Evolutionary conservation across 148 eudicot species (phyloP).

Genomic region (Rhododendron molle): DNA sequence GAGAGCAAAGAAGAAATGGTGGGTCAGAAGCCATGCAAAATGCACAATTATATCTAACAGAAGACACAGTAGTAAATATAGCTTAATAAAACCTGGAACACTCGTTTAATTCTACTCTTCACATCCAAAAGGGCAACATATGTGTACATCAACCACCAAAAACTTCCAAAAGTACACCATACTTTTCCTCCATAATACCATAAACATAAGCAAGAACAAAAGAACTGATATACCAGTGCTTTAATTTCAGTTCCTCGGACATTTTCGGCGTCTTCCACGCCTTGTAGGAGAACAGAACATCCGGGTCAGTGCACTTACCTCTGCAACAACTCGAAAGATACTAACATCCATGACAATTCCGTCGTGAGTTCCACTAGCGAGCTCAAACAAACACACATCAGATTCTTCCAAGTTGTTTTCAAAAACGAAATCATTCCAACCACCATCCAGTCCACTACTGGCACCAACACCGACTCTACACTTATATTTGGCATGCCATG

Average conservation of each 20-base stretch:
- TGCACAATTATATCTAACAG: background rate
- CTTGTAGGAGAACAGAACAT: background rate
- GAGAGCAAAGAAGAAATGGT: constrained; percentile 1
- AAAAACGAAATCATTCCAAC: constrained; percentile 22
- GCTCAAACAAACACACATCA: constrained; percentile 45
- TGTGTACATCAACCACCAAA: background rate
- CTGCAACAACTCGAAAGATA: constrained; percentile 39
- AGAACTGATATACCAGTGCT: background rate
- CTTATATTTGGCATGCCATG: constrained; percentile 26
- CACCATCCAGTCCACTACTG: constrained; percentile 16
- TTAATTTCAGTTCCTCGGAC: background rate
- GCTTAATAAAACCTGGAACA: background rate
- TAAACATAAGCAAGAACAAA: background rate
- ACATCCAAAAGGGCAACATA: background rate
- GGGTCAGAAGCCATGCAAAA: background rate
- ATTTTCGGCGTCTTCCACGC: background rate
- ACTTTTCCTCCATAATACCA: background rate
- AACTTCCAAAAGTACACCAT: background rate
- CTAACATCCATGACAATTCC: constrained; percentile 20
- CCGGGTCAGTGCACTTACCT: constrained; percentile 15
- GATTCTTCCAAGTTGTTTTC: constrained; percentile 17
- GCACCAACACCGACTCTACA: background rate
- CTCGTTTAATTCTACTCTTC: background rate
- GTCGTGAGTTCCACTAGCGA: constrained; percentile 4
- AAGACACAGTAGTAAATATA: background rate